Percentiles rank a stretch among this genome's conserved stretches.
Evolutionary conservation across 2,329 filamentous ascomycete species (phyloP).

Genomic region (Fonsecaea multimorphosa): DNA sequence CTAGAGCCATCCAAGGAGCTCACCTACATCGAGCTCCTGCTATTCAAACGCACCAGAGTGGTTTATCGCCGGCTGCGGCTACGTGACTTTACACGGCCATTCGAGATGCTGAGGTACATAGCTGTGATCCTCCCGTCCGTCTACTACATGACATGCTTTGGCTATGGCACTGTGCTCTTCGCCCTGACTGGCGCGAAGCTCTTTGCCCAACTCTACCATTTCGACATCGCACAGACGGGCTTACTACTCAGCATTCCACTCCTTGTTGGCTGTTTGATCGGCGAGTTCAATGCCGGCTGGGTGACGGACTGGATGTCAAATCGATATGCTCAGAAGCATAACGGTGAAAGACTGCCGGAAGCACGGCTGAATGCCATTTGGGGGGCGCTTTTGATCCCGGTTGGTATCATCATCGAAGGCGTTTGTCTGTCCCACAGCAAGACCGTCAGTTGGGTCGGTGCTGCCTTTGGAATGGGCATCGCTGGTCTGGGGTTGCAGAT

Average conservation of each 20-base stretch:
- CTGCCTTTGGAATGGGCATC: slow-evolving; percentile 47
- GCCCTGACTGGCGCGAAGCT: slow-evolving; percentile 38
- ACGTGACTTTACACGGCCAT: slow-evolving; percentile 38
- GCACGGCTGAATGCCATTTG: slow-evolving; percentile 20
- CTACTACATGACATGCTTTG: slow-evolving; percentile 40
- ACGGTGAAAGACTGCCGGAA: slow-evolving; percentile 19
- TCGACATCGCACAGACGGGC: slow-evolving; percentile 37
- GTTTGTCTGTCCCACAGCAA: slow-evolving; percentile 39
- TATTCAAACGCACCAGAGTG: not conserved
- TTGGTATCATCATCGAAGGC: slow-evolving; percentile 43
- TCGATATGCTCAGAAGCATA: slow-evolving; percentile 14
- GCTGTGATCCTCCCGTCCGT: slow-evolving; percentile 37
- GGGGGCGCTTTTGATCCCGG: slow-evolving; percentile 36
- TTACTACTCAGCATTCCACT: slow-evolving; percentile 37
- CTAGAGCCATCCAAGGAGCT: not conserved
- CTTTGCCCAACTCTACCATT: slow-evolving; percentile 38
- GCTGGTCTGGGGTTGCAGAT: slow-evolving; percentile 46
- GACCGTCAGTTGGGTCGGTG: slow-evolving; percentile 42
- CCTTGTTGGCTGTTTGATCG: slow-evolving; percentile 37
- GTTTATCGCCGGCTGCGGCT: slow-evolving; percentile 22
- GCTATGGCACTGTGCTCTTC: slow-evolving; percentile 37
- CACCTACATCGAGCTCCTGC: not conserved
- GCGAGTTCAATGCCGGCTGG: slow-evolving; percentile 37
- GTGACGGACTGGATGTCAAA: slow-evolving; percentile 19
- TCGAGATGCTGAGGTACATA: slow-evolving; percentile 41